Conservation (phyloP, 148 eudicot genomes). For the Nyssa sinensis region DNA sequence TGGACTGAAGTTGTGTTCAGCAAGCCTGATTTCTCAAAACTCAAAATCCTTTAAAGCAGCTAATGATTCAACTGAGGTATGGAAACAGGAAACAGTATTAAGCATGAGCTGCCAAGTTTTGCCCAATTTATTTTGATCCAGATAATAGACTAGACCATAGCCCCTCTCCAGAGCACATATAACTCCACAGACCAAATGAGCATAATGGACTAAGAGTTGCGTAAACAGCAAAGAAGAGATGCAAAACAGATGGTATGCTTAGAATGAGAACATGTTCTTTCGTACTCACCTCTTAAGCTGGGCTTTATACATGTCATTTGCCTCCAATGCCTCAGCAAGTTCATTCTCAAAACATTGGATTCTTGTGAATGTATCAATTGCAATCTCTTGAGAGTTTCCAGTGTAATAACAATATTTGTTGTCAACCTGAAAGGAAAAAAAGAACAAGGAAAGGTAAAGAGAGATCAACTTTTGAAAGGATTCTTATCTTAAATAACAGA, state of each 20-base stretch:
- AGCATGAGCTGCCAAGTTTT: not conserved
- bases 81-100: too few relatives aligned
- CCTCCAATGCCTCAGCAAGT: constrained; percentile 62
- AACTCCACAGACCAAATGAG: not conserved
- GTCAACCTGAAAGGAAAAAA: constrained; percentile 6
- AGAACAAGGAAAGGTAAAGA: not conserved
- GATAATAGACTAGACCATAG: not conserved
- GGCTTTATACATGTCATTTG: constrained; percentile 51
- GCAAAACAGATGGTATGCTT: not conserved
- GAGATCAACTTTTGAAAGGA: not conserved
- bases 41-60: not conserved
- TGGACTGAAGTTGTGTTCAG: not conserved
- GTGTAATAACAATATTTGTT: not conserved
- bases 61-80: not conserved
- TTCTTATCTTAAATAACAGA: not conserved
- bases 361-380: constrained; percentile 22
- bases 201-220: not conserved
- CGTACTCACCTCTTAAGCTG: constrained; percentile 53
- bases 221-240: not conserved
- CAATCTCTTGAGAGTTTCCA: not conserved
- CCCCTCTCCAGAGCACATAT: not conserved
- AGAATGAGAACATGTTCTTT: not conserved
- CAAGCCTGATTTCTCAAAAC: not conserved
- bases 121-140: not conserved
- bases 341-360: constrained; percentile 45